Conservation (phyloP, 768 basidiomycete species). For the Pleurotus giganteus region DNA sequence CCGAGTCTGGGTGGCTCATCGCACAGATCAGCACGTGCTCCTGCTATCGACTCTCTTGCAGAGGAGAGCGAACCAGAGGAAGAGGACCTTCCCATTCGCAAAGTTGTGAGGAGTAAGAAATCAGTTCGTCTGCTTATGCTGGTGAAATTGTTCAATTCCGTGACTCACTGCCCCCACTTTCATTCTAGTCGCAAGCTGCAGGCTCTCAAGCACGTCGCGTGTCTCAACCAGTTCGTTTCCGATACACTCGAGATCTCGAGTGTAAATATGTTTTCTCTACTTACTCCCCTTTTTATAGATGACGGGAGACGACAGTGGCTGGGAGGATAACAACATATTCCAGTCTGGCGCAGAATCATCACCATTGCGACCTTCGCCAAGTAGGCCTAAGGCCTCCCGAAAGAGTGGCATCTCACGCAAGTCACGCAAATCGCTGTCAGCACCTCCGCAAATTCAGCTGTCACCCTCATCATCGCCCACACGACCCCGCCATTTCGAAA, state of each 20-base stretch:
- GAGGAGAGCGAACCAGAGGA: constrained; percentile 83
- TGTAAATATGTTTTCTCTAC: constrained; percentile 3
- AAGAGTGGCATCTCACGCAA: constrained; percentile 43
- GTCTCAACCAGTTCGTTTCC: constrained; percentile 40
- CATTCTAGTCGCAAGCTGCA: constrained; percentile 43
- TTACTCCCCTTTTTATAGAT: constrained; percentile 15
- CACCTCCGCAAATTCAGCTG: constrained; percentile 55
- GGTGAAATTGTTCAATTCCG: background rate
- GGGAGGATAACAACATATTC: constrained; percentile 90
- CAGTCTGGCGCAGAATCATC: constrained; percentile 88
- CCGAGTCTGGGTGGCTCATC: constrained; percentile 57
- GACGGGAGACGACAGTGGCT: constrained; percentile 75
- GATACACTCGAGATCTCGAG: background rate
- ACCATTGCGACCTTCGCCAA: constrained; percentile 62
- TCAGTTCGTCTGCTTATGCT: constrained; percentile 33
- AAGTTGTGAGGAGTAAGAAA: constrained; percentile 61
- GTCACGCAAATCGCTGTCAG: constrained; percentile 70
- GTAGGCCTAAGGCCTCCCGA: constrained; percentile 38
- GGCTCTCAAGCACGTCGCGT: constrained; percentile 53
- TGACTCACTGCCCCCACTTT: constrained; percentile 7
- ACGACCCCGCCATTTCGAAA: constrained; percentile 22
- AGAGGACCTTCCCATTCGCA: constrained; percentile 55
- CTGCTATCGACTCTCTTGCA: constrained; percentile 42
- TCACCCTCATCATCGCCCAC: constrained; percentile 42
- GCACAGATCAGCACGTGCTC: constrained; percentile 29